Percentiles rank a stretch among this genome's conserved stretches.
Evolutionary conservation across 768 basidiomycete species (phyloP).

Genomic region (Lyophyllum decastes): DNA sequence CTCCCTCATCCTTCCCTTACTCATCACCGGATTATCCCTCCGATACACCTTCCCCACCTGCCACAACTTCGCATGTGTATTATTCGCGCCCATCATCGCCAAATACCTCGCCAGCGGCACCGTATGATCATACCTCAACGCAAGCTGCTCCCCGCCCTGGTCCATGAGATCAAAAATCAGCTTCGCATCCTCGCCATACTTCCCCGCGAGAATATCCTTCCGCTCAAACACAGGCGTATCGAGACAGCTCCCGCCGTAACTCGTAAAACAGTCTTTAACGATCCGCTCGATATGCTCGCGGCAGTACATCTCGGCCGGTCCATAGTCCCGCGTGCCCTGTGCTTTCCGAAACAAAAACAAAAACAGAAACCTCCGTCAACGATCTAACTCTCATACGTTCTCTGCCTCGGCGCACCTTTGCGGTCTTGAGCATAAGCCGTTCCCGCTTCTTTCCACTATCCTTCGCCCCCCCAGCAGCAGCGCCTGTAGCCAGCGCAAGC

Average conservation of each 20-base stretch:
- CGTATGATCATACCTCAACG: slow-evolving; percentile 93
- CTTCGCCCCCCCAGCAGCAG: slow-evolving; percentile 37
- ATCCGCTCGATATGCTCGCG: slow-evolving; percentile 87
- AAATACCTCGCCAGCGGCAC: slow-evolving; percentile 95
- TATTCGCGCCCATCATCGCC: slow-evolving; percentile 91
- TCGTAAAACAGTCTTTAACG: slow-evolving; percentile 85
- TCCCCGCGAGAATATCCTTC: slow-evolving; percentile 93
- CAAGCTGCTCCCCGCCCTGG: slow-evolving; percentile 96
- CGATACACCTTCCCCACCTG: slow-evolving; percentile 99
- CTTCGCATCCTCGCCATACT: slow-evolving; percentile 97
- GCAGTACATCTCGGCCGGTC: slow-evolving; percentile 89
- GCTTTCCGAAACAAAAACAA: too few relatives aligned
- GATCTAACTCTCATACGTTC: too few relatives aligned
- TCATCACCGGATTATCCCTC: slow-evolving; percentile 95
- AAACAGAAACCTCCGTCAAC: slow-evolving; percentile 7
- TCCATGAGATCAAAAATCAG: slow-evolving; percentile 97
- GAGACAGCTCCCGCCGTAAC: slow-evolving; percentile 87
- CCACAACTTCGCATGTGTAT: slow-evolving; percentile 81
- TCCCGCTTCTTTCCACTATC: slow-evolving; percentile 54
- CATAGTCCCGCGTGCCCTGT: slow-evolving; percentile 94
- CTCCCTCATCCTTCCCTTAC: slow-evolving; percentile 97
- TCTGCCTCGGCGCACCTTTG: slow-evolving; percentile 88
- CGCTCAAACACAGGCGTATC: slow-evolving; percentile 99
- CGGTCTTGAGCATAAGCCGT: slow-evolving; percentile 83
- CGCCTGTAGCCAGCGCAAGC: slow-evolving; percentile 42